Evolutionary conservation across 257 asterid species (phyloP).

Genomic region (Forsythia suspensa): DNA sequence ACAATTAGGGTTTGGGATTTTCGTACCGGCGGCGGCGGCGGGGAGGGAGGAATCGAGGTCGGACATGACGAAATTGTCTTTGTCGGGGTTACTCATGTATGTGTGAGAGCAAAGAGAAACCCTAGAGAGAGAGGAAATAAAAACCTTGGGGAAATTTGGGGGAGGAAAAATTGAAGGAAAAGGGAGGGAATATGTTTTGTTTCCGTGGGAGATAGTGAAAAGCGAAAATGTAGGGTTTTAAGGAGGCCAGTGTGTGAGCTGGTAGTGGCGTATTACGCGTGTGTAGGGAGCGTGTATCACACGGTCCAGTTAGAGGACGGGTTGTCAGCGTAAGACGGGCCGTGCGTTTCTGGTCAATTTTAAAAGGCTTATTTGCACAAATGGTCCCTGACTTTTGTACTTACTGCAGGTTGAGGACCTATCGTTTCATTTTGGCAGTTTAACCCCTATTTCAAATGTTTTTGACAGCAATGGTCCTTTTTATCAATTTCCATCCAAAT

Average conservation of each 20-base stretch:
- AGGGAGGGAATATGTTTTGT: slow-evolving; percentile 23
- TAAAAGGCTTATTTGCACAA: too few species aligned
- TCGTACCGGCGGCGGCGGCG: slow-evolving; percentile 88
- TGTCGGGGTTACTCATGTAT: slow-evolving; percentile 46
- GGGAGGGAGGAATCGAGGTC: slow-evolving; percentile 68
- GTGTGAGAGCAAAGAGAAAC: slow-evolving; percentile 10
- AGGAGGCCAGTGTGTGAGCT: neutral
- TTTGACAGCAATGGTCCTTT: too few species aligned
- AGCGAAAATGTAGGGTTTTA: neutral
- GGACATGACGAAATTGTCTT: slow-evolving; percentile 52
- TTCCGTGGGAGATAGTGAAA: neutral
- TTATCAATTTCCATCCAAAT: too few species aligned
- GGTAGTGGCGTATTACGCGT: neutral
- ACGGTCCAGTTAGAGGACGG: neutral
- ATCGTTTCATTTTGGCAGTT: too few species aligned
- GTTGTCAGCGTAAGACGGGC: neutral
- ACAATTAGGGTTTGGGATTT: neutral
- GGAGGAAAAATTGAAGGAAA: neutral
- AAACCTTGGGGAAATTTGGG: slow-evolving; percentile 17
- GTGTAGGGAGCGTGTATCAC: neutral
- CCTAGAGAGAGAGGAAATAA: slow-evolving; percentile 7
- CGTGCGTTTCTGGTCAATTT: neutral
- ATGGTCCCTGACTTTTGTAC: too few species aligned
- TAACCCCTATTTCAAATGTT: too few species aligned
- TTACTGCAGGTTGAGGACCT: too few species aligned